phyloP scores from a whole-genome alignment of 495 filamentous ascomycete genomes.

The Xylaria intraflava region DNA sequence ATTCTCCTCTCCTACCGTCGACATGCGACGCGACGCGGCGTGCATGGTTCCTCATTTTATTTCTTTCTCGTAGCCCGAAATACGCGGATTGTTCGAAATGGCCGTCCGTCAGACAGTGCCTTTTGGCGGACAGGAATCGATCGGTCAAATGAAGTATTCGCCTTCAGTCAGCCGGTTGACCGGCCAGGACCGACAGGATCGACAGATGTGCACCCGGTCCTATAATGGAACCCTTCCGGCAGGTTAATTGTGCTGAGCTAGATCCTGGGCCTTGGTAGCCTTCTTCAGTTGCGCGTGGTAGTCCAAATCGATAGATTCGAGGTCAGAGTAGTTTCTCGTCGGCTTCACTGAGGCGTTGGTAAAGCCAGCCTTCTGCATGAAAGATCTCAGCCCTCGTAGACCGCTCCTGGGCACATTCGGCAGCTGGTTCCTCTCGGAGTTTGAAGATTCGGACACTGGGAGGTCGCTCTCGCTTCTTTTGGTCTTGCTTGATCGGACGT shows the following conservation, averaged over 20 bases:
- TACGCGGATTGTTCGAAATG: too few relatives aligned
- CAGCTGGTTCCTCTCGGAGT: not conserved
- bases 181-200: too few relatives aligned
- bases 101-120: too few relatives aligned
- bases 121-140: too few relatives aligned
- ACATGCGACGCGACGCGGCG: too few relatives aligned
- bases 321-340: not conserved
- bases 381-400: not conserved
- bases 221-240: too few relatives aligned
- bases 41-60: too few relatives aligned
- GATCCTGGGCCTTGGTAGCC: not conserved
- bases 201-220: too few relatives aligned
- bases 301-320: conserved; percentile 1
- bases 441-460: not conserved
- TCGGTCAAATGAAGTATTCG: too few relatives aligned
- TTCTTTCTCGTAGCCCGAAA: too few relatives aligned
- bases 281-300: conserved; percentile 1
- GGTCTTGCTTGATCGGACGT: not conserved
- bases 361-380: not conserved
- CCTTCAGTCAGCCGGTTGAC: too few relatives aligned
- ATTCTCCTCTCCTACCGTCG: too few relatives aligned
- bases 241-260: not conserved
- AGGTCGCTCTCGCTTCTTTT: not conserved
- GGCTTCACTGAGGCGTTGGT: not conserved
- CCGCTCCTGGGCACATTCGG: not conserved